Percentiles rank a stretch among this genome's conserved stretches.
phyloP scores from a whole-genome alignment of 306 rosid species.

The Cucumis melo region DNA sequence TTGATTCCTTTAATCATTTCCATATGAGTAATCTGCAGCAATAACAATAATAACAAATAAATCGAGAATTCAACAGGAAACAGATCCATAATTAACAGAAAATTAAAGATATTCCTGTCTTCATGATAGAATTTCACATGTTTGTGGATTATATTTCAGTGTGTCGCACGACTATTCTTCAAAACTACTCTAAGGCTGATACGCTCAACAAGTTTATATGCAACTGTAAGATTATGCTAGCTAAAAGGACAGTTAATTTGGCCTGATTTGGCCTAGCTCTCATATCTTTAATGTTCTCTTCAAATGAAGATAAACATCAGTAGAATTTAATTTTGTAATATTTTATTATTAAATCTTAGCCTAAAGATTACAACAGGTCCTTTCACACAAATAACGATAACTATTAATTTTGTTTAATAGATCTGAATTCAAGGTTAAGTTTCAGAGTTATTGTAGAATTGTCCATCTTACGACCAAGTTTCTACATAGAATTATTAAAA shows the following conservation, averaged over 20 bases:
- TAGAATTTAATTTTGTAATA: not conserved
- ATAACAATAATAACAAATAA: not conserved
- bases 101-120: not conserved
- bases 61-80: constrained; percentile 3
- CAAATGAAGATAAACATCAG: not conserved
- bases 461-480: not conserved
- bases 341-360: not conserved
- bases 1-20: constrained; percentile 99
- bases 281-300: not conserved
- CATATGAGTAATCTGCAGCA: constrained; percentile 91
- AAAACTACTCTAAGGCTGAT: not conserved
- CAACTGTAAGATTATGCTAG: not conserved
- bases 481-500: not conserved
- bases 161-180: not conserved
- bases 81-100: not conserved
- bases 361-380: not conserved
- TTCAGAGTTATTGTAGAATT: not conserved
- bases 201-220: not conserved
- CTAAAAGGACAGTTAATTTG: not conserved
- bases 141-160: not conserved
- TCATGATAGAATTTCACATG: not conserved
- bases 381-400: not conserved
- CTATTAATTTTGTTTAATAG: not conserved
- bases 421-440: not conserved
- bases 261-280: not conserved